Conservation (phyloP, 83 land plant genomes). For the Diphasiastrum complanatum region DNA sequence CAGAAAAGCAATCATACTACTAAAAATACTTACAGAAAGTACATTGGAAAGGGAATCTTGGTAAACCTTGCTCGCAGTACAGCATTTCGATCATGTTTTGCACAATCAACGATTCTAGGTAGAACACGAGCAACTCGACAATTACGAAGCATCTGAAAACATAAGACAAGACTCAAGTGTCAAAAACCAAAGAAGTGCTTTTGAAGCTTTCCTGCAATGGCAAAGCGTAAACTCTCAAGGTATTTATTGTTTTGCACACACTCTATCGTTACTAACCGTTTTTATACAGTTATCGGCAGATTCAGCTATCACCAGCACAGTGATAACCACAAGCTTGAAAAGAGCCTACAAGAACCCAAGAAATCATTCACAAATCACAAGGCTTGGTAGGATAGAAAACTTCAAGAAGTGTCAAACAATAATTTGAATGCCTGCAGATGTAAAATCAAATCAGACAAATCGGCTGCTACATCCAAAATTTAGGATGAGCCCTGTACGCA, state of each 20-base stretch:
- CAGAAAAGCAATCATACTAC: too few relatives aligned
- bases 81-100: conserved; percentile 89
- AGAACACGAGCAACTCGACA: conserved; percentile 90
- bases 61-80: conserved; percentile 98
- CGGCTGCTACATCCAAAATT: neutral
- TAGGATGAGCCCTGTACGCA: conserved; percentile 26
- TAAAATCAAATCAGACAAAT: neutral
- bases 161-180: conserved; percentile 7
- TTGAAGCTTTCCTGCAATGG: neutral
- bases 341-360: conserved; percentile 49
- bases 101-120: conserved; percentile 78
- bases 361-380: conserved; percentile 2
- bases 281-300: conserved; percentile 99
- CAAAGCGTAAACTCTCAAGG: too few relatives aligned
- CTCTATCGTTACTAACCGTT: conserved; percentile 78
- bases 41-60: too few relatives aligned
- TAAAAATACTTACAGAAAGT: too few relatives aligned
- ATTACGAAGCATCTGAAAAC: conserved; percentile 77
- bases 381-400: neutral
- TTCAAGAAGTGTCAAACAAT: neutral
- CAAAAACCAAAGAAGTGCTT: neutral
- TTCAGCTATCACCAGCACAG: conserved; percentile 94
- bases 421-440: neutral
- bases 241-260: too few relatives aligned
- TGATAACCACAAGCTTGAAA: conserved; percentile 96